These are phyloP conservation scores for Geosmithia flava DNA, from an alignment of 2,329 filamentous ascomycete genomes.

Conservation along the genomic window DNA sequence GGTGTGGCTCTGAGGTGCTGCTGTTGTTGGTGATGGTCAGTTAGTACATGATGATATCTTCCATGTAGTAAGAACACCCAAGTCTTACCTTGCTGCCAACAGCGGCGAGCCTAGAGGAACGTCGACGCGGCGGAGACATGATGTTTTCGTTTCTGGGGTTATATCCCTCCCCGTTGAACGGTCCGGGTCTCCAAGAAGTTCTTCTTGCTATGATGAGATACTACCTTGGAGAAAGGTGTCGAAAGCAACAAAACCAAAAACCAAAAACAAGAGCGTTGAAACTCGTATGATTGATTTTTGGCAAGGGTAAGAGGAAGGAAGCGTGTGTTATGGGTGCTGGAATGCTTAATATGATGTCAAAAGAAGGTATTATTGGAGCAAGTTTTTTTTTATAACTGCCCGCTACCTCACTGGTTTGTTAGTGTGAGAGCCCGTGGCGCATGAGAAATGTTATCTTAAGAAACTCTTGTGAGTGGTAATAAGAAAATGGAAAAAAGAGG, in stretches of 20 bases:
- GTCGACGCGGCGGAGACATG: slow-evolving; percentile 29
- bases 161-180: too few species aligned
- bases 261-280: too few species aligned
- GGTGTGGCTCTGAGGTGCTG: slow-evolving; percentile 18
- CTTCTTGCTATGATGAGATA: background rate
- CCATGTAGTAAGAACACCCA: slow-evolving; percentile 4
- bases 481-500: too few species aligned
- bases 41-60: too few species aligned
- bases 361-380: background rate
- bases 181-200: background rate
- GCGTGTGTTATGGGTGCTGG: background rate
- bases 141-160: background rate
- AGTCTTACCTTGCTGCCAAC: slow-evolving; percentile 19
- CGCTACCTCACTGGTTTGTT: too few species aligned
- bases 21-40: too few species aligned
- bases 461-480: too few species aligned
- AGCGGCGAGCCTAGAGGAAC: slow-evolving; percentile 29
- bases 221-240: background rate
- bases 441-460: too few species aligned
- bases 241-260: too few species aligned
- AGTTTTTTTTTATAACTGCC: too few species aligned
- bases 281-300: too few species aligned
- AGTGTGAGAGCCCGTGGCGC: background rate
- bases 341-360: slow-evolving; percentile 10
- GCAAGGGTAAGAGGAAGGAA: background rate